Base-by-base conservation (phyloP, 2,329 filamentous ascomycete species). In the Cercospora citrullina region DNA sequence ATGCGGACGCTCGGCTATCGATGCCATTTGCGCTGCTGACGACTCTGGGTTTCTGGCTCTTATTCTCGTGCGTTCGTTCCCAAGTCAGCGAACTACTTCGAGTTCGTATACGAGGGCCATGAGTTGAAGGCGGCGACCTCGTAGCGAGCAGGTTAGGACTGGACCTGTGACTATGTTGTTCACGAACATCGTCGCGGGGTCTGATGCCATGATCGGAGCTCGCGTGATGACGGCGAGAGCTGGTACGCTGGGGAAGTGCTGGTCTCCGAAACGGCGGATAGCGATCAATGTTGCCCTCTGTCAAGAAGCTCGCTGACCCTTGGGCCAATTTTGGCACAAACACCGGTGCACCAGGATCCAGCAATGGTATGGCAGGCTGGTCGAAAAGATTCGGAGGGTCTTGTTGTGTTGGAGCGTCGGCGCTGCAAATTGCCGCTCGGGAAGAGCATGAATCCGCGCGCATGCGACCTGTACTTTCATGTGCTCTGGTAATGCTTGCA, bases 301-400 rank as follows among this genome's bases (percentile, higher is more conserved):
- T 39, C 48, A 63, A 70, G 16, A 57, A 51, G 55, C 63, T 65
- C 12, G 61, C 58, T 12, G 71, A 72, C 3, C 67, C 75, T 33
- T 75, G 75, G 16, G 73, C 69, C 10, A 70, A 70, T 18, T 69
- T 66, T 7, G 76, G 75, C 3, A 77, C 70, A 61, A 78, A 77
- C 5, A 72, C 68, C 14, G 73, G 70, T 16, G 76, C 76, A 9
- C 63, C 73, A 14, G 75, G 74, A 62, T 78, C 73, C 9, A 78
- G 69, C 3, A 58, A 57, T 39, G 68, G 63, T 31, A 67, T 57
- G 21, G 33, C 14, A 18, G 59, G 62, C 39, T 36, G 28, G 10
- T 21, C 16, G 55, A 12, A 33, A n/a, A 3, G 26, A 16, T 21
- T 58, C 23, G 16, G 9, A 23, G 26, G 7, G 9, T 12, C 28